Evolutionary conservation across 2,329 filamentous ascomycete genomes (phyloP).

Genomic region (Phialophora tarda): DNA sequence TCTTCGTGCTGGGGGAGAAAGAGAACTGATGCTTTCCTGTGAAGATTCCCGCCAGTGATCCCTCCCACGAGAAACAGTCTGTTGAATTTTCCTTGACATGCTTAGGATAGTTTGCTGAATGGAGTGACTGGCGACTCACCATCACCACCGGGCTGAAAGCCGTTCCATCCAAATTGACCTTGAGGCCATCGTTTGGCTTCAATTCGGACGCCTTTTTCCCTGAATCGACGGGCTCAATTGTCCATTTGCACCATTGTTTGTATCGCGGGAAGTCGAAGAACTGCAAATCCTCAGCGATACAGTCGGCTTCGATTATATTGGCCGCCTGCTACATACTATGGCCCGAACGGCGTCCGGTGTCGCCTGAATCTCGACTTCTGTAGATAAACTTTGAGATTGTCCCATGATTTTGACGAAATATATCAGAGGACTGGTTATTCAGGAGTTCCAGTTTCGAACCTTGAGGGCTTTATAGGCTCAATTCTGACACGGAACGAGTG

Average conservation of each 20-base stretch:
- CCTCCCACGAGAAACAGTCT: constrained; percentile 2
- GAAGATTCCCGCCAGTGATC: not conserved
- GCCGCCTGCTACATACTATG: not conserved
- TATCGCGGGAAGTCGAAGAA: constrained; percentile 12
- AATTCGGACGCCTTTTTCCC: constrained; percentile 1
- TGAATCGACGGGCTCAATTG: not conserved
- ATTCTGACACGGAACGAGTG: not conserved
- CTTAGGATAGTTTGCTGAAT: not conserved
- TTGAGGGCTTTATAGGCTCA: not conserved
- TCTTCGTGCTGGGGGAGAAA: constrained; percentile 3
- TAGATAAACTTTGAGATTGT: constrained; percentile 13
- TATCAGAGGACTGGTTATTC: not conserved
- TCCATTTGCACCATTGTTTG: constrained; percentile 12
- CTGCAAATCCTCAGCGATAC: not conserved
- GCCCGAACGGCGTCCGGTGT: constrained; percentile 6
- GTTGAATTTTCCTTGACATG: not conserved
- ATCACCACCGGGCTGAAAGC: not conserved
- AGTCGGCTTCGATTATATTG: not conserved
- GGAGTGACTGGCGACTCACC: not conserved
- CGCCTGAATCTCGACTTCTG: constrained; percentile 12
- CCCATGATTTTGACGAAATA: not conserved
- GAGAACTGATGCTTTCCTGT: constrained; percentile 4
- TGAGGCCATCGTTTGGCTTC: constrained; percentile 3
- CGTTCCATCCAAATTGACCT: constrained; percentile 8
- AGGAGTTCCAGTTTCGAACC: not conserved